Base-by-base conservation (phyloP, 1,284 basidiomycete genomes). In the Trametes hirsuta region DNA sequence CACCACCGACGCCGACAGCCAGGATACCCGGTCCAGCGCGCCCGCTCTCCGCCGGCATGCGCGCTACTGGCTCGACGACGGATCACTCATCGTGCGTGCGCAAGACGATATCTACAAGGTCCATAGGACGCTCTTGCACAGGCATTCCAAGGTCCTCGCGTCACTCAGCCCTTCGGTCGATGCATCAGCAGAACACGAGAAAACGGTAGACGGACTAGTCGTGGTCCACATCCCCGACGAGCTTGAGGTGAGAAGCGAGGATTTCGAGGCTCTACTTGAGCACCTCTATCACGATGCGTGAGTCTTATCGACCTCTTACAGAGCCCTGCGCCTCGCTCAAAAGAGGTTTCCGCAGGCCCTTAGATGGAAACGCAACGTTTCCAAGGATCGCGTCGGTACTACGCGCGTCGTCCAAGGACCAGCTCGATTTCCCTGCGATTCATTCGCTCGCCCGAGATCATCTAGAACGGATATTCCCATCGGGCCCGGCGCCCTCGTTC, bases 271-370 rank as follows among this genome's bases (percentile, higher is more conserved):
- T 1, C 69, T 91, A 44, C 71, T 90, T 11, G 79, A 80, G 57
- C 81, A 88, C 71, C 69, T 90, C 34, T 90, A 90, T 68, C 84
- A 87, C 66, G 82, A 87, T 66, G 71, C 72, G 87, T 90, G 72
- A 78, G 85, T 80, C 53, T 41, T 44, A 35, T 39, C 51, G 4
- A n/a, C 42, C 37, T 12, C 37, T 15, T 25, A 25, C 37, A 11
- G 15, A 12, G 48, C 39, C 6, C 21, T n/a, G 12, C 11, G 10
- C 36, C 25, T 49, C 34, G 34, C 45, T 56, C 30, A 55, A 39
- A 44, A 36, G n/a, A 47, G 46, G 39, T 36, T 36, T 63, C 18
- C 67, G 47, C 68, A 88, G 87, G 22, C 78, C 80, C 21, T 64
- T 88, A 50, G 74, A 74, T 47, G 62, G 65, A 2, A 72, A 79